A percentile compares a stretch with the other conserved stretches of the same genome.
phyloP scores from a whole-genome alignment of 2,329 filamentous ascomycete genomes.

The Blastomyces parvus region DNA sequence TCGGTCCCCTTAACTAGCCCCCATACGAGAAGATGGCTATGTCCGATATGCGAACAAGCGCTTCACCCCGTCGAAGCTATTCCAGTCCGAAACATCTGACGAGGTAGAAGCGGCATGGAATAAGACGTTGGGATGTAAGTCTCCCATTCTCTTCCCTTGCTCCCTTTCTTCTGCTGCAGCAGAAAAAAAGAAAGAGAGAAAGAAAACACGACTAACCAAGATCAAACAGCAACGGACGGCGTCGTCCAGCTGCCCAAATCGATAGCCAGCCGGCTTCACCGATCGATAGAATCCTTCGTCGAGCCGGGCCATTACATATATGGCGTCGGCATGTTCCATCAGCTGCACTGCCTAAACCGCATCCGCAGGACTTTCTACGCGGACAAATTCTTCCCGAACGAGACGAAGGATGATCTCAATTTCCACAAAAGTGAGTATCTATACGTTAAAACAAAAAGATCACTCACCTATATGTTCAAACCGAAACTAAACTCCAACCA shows the following conservation, averaged over 20 bases:
- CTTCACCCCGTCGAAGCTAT: slow-evolving; percentile 11
- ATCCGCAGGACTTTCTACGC: slow-evolving; percentile 15
- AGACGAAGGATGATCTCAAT: slow-evolving; percentile 9
- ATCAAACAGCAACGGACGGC: slow-evolving; percentile 9
- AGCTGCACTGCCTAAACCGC: slow-evolving; percentile 15
- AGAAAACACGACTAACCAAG: no score
- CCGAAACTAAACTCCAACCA: not conserved
- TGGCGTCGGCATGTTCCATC: slow-evolving; percentile 14
- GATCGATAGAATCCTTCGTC: slow-evolving; percentile 9
- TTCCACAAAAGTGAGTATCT: slow-evolving; percentile 16
- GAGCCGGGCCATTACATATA: slow-evolving; percentile 12
- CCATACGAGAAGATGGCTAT: slow-evolving; percentile 11
- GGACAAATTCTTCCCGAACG: slow-evolving; percentile 13
- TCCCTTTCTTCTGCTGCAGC: not conserved
- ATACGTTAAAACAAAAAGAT: no score
- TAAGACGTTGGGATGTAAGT: slow-evolving; percentile 10
- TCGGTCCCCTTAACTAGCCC: slow-evolving; percentile 2
- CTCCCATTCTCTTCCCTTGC: not conserved
- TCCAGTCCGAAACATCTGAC: slow-evolving; percentile 12
- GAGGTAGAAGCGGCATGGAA: slow-evolving; percentile 14
- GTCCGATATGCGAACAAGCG: slow-evolving; percentile 14
- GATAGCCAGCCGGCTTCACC: not conserved
- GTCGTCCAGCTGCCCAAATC: slow-evolving; percentile 10
- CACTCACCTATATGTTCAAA: no score
- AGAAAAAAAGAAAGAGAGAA: not conserved